A percentile compares a stretch with the other conserved stretches of the same genome.
phyloP scores from a whole-genome alignment of 768 basidiomycete species.

The Lepiota venenata region DNA sequence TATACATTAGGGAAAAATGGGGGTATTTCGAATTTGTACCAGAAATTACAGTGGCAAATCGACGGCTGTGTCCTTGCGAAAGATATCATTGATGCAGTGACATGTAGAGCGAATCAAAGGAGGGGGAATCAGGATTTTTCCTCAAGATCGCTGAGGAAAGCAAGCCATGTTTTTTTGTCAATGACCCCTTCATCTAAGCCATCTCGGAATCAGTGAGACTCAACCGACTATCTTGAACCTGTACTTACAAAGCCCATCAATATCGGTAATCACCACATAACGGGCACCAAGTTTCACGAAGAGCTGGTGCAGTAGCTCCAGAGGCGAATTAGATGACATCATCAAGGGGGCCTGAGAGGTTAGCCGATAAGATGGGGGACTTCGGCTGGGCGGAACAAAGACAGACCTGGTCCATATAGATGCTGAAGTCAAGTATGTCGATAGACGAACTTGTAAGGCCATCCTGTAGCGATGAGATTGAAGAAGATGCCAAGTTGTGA shows the following conservation, averaged over 20 bases:
- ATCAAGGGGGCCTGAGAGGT: slow-evolving; percentile 75
- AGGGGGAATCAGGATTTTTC: slow-evolving; percentile 34
- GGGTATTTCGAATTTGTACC: neutral
- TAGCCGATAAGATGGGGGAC: neutral
- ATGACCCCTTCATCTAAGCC: slow-evolving; percentile 81
- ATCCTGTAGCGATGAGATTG: slow-evolving; percentile 58
- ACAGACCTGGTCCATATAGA: slow-evolving; percentile 86
- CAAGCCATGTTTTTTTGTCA: slow-evolving; percentile 93
- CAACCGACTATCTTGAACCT: neutral
- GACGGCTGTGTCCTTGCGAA: too few species aligned
- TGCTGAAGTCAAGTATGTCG: slow-evolving; percentile 77
- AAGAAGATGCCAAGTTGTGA: slow-evolving; percentile 47
- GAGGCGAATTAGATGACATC: slow-evolving; percentile 77
- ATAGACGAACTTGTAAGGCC: slow-evolving; percentile 20
- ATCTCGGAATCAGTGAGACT: neutral
- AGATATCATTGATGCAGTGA: slow-evolving; percentile 9
- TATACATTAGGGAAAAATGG: neutral
- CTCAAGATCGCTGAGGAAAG: slow-evolving; percentile 76
- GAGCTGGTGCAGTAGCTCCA: slow-evolving; percentile 91
- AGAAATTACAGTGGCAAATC: neutral
- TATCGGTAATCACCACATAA: slow-evolving; percentile 82
- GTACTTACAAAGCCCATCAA: slow-evolving; percentile 73
- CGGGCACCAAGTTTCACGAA: slow-evolving; percentile 93
- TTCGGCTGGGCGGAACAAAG: neutral
- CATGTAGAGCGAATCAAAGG: neutral